Evolutionary conservation across 352 stramenopile species (phyloP), one percentile per base, ranked within the genome.

Genomic region (Pythium dissimile): DNA sequence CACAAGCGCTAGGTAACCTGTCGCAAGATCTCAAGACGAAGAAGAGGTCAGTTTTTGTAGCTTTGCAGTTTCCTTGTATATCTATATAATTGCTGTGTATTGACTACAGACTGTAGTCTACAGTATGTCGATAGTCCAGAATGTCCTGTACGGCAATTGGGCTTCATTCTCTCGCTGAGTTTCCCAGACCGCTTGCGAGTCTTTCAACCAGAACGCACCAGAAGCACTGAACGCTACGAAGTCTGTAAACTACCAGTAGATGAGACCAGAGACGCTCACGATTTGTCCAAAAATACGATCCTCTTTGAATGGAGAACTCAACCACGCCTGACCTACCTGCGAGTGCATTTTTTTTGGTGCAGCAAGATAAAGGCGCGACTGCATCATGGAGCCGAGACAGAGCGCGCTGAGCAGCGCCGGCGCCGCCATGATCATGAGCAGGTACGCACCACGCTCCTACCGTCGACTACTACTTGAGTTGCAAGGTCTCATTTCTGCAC

Each of bases 351-450:
- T n/a, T n/a, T n/a, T n/a, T n/a, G n/a, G n/a, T n/a, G n/a, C n/a
- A n/a, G n/a, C 42, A 31, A 20, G 11, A 38, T 2, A 51, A 15
- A 32, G 12, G 16, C 2, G 26, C 11, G 20, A 23, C 1, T 12
- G 18, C 4, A 26, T 7, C 12, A 87, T 90, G 77, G 76, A 88
- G 55, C 64, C 72, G 41, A 68, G 80, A 39, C 62, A 63, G 20
- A 84, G 65, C 38, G 64, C 80, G 10, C 62, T 89, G 42, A 86
- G 78, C 28, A 86, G 60, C 35, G 78, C 80, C 5, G 78, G 76
- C 2, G 76, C 76, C 2, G 75, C 78, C 23, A 89, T 89, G 78
- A 84, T 89, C 60, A 74, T 86, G 72, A 82, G 80, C 42, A 50
- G 75, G 76, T 86, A 49, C n/a, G 59, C 43, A 20, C 43, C n/a